phyloP scores from a whole-genome alignment of 2,329 filamentous ascomycete species.

The Lachnellula cervina region DNA sequence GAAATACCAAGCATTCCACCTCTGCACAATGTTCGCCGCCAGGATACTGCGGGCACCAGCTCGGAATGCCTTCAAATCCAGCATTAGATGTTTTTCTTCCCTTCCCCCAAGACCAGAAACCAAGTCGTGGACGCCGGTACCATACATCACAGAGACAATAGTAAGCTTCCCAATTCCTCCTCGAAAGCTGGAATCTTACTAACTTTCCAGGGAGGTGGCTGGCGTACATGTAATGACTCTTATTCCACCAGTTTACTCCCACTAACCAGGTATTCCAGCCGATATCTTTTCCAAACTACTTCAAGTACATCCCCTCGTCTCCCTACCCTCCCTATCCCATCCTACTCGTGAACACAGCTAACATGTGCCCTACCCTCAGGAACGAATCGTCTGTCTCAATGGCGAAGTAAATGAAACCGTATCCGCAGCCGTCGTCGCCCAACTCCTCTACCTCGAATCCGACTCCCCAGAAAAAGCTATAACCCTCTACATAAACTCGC shows the following conservation, averaged over 20 bases:
- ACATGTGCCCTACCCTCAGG: slow-evolving; percentile 41
- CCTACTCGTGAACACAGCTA: too few species aligned
- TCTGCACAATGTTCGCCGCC: slow-evolving; percentile 24
- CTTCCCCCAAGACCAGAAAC: slow-evolving; percentile 24
- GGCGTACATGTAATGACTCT: slow-evolving; percentile 64
- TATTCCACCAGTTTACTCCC: slow-evolving; percentile 24
- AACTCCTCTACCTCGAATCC: slow-evolving; percentile 96
- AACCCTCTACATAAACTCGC: slow-evolving; percentile 96
- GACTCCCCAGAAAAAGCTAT: slow-evolving; percentile 94
- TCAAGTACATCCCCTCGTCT: slow-evolving; percentile 48
- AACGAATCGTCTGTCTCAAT: slow-evolving; percentile 92
- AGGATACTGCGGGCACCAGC: slow-evolving; percentile 23
- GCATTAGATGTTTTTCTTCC: slow-evolving; percentile 24
- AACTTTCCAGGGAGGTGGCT: slow-evolving; percentile 60
- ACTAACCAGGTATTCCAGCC: slow-evolving; percentile 42
- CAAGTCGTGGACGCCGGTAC: slow-evolving; percentile 40
- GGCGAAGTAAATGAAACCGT: slow-evolving; percentile 85
- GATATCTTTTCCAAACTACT: slow-evolving; percentile 79
- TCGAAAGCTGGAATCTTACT: slow-evolving; percentile 14
- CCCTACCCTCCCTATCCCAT: background rate
- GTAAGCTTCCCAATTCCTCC: slow-evolving; percentile 40
- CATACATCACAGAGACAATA: slow-evolving; percentile 50
- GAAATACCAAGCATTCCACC: background rate
- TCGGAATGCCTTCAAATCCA: slow-evolving; percentile 17
- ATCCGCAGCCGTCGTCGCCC: slow-evolving; percentile 90